Conservation (phyloP, 2,329 filamentous ascomycete genomes). For the Venturia nashicola region DNA sequence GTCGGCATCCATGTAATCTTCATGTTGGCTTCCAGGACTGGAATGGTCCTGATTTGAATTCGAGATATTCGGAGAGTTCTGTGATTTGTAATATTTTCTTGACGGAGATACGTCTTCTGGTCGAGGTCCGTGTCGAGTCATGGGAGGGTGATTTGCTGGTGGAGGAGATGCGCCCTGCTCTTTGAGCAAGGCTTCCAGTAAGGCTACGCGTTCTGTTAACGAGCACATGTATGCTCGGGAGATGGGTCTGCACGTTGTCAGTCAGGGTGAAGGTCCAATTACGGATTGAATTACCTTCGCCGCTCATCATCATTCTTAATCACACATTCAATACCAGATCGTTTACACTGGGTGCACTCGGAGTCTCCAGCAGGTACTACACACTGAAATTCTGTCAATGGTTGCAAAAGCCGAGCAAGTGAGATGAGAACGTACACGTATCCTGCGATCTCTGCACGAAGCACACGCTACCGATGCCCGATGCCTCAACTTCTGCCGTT, state of each 20-base stretch:
- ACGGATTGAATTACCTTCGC: constrained; percentile 30
- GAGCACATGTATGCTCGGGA: constrained; percentile 48
- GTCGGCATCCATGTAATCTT: constrained; percentile 18
- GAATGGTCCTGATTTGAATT: constrained; percentile 17
- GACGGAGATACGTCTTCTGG: constrained; percentile 18
- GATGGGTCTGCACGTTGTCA: constrained; percentile 33
- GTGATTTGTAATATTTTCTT: constrained; percentile 10
- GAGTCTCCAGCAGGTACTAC: constrained; percentile 41
- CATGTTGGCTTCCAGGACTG: constrained; percentile 21
- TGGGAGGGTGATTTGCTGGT: constrained; percentile 41
- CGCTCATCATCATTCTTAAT: constrained; percentile 48
- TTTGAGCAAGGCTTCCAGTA: constrained; percentile 40
- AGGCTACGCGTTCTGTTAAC: constrained; percentile 39
- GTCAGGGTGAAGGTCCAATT: neutral
- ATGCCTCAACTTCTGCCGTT: constrained; percentile 22
- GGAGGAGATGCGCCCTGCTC: constrained; percentile 38
- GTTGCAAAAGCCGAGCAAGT: neutral
- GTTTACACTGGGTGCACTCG: constrained; percentile 41
- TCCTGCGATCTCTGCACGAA: constrained; percentile 36
- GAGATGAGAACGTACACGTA: constrained; percentile 21
- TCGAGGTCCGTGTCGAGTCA: constrained; percentile 28
- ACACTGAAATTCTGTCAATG: constrained; percentile 24
- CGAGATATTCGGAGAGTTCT: constrained; percentile 12
- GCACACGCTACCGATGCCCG: constrained; percentile 44
- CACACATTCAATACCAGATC: constrained; percentile 38